These are phyloP conservation scores for Cyanidiococcus yangmingshanensis DNA, from an alignment of 23 red algal species.

Conservation along the genomic window DNA sequence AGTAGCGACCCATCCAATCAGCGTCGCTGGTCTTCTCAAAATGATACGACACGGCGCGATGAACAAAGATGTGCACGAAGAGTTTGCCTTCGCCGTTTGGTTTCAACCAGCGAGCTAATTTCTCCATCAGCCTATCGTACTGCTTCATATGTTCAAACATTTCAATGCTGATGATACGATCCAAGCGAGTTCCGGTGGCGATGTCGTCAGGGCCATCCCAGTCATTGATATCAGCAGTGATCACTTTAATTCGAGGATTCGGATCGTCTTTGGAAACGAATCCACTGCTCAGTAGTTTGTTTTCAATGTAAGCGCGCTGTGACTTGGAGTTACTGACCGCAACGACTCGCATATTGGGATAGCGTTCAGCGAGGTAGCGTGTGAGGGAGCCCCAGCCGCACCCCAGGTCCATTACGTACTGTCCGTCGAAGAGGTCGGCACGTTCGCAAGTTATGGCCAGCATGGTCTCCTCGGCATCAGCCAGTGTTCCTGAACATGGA, in stretches of 20 bases:
- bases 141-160: conserved; percentile 99
- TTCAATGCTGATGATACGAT: conserved; percentile 78
- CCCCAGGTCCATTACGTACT: conserved; percentile 78
- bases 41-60: conserved; percentile 66
- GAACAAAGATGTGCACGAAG: conserved; percentile 91
- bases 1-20: conserved; percentile 96
- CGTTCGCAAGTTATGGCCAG: conserved; percentile 62
- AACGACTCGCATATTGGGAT: conserved; percentile 52
- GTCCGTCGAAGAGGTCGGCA: conserved; percentile 61
- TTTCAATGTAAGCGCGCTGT: conserved; percentile 78
- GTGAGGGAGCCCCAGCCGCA: conserved; percentile 93
- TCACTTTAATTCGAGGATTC: conserved; percentile 49
- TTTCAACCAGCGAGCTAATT: conserved; percentile 59
- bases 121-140: conserved; percentile 59
- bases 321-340: conserved; percentile 71
- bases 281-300: background rate
- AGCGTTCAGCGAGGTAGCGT: conserved; percentile 76
- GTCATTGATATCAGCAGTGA: conserved; percentile 53
- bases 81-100: conserved; percentile 35
- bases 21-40: conserved; percentile 78
- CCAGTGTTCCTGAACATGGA: conserved; percentile 25
- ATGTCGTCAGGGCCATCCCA: conserved; percentile 18
- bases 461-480: conserved; percentile 71
- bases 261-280: conserved; percentile 25
- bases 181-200: conserved; percentile 30